Base-by-base conservation (phyloP, 345 rosid genomes). In the Excoecaria cochinchinensis region DNA sequence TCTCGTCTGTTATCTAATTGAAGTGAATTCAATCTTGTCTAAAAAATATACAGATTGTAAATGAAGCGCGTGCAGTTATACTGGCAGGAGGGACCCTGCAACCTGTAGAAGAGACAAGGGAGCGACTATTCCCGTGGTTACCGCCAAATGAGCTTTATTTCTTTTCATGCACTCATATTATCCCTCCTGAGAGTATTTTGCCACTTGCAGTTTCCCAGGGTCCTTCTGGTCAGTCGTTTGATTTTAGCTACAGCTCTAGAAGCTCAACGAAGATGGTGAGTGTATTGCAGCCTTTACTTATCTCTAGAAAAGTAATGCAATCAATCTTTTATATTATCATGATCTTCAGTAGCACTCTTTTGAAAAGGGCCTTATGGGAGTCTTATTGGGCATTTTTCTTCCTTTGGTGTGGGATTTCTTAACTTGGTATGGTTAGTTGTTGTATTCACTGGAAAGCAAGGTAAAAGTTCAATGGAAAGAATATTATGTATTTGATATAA, bases 81-180 rank as follows among this genome's bases (percentile, higher is more conserved):
- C 79, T 92, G 81, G 97, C 97, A 0, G 99, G 99, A 53, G 99
- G 97, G 72, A 95, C 99, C 78, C 87, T 95, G 82, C 97, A 95
- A 81, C 99, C 99, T 64, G 85, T 95, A 63, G 97, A 92, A 88
- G 97, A 91, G 84, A 90, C 97, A 65, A 91, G 95, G 81, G 97
- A 90, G 76, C 85, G 97, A 48, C 97, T 92, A 74, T 92, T 95
- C 82, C 97, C 99, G 19, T 81, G 94, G 90, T 79, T 95, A 81
- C 90, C 90, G 62, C 77, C 75, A 36, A 83, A 87, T 77, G 86
- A 86, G 77, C 82, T 91, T 75, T 89, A 88, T 74, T 91, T 95
- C 86, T 92, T 91, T 82, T 91, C 97, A 46, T 95, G 99, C 80
- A 74, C 88, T 81, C 99, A 95, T 76, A 91, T 95, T 76, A 88